phyloP scores from a whole-genome alignment of 2,329 filamentous ascomycete genomes.

The Microascus cirrosus region DNA sequence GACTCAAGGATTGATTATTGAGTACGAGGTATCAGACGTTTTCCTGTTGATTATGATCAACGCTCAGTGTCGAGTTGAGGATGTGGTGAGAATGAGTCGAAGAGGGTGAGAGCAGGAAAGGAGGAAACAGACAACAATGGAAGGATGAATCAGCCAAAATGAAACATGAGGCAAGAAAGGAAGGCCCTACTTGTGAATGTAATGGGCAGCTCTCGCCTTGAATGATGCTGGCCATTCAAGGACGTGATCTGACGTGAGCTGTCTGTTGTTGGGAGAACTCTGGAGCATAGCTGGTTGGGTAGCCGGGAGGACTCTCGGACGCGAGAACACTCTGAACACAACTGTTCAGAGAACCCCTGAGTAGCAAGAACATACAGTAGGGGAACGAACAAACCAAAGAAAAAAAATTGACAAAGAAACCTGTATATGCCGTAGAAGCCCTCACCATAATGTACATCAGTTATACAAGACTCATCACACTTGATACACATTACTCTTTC shows the following conservation, averaged over 20 bases:
- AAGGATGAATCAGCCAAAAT: neutral
- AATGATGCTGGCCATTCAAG: neutral
- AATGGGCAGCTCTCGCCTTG: neutral
- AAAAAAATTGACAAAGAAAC: neutral
- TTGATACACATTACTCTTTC: slow-evolving; percentile 8
- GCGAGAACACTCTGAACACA: neutral
- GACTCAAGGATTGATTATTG: neutral
- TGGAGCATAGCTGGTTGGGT: neutral
- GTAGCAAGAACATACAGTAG: too few species aligned
- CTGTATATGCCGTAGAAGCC: neutral
- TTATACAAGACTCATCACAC: neutral
- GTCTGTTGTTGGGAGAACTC: neutral
- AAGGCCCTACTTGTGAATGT: neutral
- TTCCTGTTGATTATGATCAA: neutral
- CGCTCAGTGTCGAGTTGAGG: neutral
- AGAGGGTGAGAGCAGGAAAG: neutral
- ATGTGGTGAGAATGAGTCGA: neutral
- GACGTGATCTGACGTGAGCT: neutral
- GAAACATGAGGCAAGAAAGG: neutral
- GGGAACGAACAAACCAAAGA: neutral
- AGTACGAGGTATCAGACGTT: neutral
- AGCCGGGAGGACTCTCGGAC: neutral
- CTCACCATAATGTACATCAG: neutral
- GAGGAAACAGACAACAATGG: neutral
- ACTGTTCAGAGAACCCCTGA: neutral